Conservation (phyloP, 164 flowering plant genomes). For the Annona cherimola region DNA sequence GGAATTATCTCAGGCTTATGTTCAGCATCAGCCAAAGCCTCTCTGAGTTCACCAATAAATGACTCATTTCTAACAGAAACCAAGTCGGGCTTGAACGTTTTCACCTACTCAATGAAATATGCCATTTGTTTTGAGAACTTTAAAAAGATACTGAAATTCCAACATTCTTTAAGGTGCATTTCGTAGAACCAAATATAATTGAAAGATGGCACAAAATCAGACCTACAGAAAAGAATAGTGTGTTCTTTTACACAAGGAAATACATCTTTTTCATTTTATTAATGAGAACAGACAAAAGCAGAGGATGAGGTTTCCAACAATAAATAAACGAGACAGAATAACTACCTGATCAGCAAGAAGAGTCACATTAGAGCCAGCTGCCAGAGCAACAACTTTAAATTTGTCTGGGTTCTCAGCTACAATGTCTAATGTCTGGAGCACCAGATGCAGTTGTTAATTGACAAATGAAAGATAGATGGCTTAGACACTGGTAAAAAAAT, state of each 20-base stretch:
- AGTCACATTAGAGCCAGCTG: conserved; percentile 97
- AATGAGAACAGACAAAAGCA: background rate
- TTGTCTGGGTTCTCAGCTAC: conserved; percentile 96
- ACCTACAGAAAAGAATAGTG: too few relatives aligned
- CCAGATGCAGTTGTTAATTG: background rate
- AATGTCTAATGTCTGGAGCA: conserved; percentile 82
- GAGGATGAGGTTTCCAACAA: background rate
- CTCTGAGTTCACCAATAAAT: conserved; percentile 66
- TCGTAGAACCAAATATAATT: too few relatives aligned
- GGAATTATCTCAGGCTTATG: conserved; percentile 90
- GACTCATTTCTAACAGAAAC: conserved; percentile 85
- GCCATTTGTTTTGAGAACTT: too few relatives aligned
- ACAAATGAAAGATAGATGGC: background rate
- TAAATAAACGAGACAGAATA: background rate
- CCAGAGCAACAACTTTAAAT: conserved; percentile 87
- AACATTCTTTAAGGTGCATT: too few relatives aligned
- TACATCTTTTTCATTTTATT: too few relatives aligned
- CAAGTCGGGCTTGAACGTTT: conserved; percentile 70
- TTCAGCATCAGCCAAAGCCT: conserved; percentile 83
- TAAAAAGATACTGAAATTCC: too few relatives aligned
- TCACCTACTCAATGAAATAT: conserved; percentile 43
- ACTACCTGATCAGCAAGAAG: conserved; percentile 97
- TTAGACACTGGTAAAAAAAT: background rate
- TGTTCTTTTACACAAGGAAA: too few relatives aligned
- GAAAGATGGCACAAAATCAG: too few relatives aligned